phyloP scores from a whole-genome alignment of 139 green algal genomes.

The Auxenochlorella pyrenoidosa region DNA sequence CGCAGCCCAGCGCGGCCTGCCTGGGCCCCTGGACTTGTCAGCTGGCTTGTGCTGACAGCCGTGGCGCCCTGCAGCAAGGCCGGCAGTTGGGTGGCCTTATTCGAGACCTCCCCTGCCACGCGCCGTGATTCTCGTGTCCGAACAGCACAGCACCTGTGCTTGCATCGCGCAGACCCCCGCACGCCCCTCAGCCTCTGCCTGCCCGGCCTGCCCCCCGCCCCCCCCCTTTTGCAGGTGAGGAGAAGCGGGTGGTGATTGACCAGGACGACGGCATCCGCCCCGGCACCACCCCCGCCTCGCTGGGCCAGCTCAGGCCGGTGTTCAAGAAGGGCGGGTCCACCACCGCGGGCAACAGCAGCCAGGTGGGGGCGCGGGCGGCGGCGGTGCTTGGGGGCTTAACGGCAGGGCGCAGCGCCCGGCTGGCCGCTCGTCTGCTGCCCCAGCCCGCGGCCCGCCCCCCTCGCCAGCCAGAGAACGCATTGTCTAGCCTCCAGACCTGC shows the following conservation, averaged over 20 bases:
- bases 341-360: constrained; percentile 93
- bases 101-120: too few species aligned
- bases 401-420: too few species aligned
- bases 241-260: constrained; percentile 77
- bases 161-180: neutral
- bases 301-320: constrained; percentile 81
- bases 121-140: too few species aligned
- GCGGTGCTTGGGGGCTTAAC: neutral
- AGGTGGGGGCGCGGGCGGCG: constrained; percentile 60
- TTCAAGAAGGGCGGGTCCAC: constrained; percentile 97
- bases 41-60: too few species aligned
- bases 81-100: too few species aligned
- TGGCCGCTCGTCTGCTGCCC: too few species aligned
- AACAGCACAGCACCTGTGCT: neutral
- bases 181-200: neutral
- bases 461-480: too few species aligned
- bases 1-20: too few species aligned
- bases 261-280: constrained; percentile 95
- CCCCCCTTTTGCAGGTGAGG: constrained; percentile 49
- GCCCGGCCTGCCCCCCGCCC: neutral
- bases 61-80: too few species aligned
- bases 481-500: too few species aligned
- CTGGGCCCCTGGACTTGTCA: neutral
- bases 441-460: too few species aligned
- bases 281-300: constrained; percentile 66